Evolutionary conservation across 2,329 filamentous ascomycete genomes (phyloP).

Genomic region (Phaeoacremonium minimum): DNA sequence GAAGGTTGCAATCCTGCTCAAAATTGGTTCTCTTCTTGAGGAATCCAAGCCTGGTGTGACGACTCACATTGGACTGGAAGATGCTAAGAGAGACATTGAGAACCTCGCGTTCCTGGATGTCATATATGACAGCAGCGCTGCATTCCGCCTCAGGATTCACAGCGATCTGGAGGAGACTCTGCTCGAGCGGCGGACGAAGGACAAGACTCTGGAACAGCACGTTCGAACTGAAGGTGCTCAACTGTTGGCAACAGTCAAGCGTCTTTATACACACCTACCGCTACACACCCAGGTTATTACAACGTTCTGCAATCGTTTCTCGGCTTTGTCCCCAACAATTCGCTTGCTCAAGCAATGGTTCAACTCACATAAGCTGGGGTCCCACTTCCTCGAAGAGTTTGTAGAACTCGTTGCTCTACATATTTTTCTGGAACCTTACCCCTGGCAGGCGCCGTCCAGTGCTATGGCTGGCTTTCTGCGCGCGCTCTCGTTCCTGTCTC

Average conservation of each 20-base stretch:
- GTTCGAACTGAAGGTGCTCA: constrained; percentile 65
- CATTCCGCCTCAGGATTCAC: constrained; percentile 83
- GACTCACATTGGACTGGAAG: constrained; percentile 77
- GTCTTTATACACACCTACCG: constrained; percentile 67
- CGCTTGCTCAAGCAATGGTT: constrained; percentile 90
- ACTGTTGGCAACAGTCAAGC: constrained; percentile 67
- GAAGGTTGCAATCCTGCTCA: constrained; percentile 84
- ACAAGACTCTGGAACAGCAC: constrained; percentile 62
- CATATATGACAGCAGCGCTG: constrained; percentile 63
- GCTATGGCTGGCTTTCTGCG: constrained; percentile 76
- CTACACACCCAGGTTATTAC: constrained; percentile 78
- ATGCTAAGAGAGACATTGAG: constrained; percentile 60
- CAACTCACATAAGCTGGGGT: constrained; percentile 70
- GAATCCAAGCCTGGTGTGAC: constrained; percentile 53
- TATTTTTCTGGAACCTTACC: constrained; percentile 75
- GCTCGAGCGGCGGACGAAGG: constrained; percentile 72
- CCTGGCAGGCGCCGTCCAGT: constrained; percentile 75
- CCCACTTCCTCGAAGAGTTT: constrained; percentile 73
- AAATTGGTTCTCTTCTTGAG: constrained; percentile 67
- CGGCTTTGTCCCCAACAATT: constrained; percentile 75
- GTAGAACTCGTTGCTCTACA: constrained; percentile 78
- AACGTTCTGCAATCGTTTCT: constrained; percentile 75
- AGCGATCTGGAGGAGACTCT: constrained; percentile 82
- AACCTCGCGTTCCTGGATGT: constrained; percentile 85
- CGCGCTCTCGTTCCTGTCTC: constrained; percentile 72